Evolutionary conservation across 495 filamentous ascomycete genomes (phyloP).

Genomic region (Saxophila tyrrhenica): DNA sequence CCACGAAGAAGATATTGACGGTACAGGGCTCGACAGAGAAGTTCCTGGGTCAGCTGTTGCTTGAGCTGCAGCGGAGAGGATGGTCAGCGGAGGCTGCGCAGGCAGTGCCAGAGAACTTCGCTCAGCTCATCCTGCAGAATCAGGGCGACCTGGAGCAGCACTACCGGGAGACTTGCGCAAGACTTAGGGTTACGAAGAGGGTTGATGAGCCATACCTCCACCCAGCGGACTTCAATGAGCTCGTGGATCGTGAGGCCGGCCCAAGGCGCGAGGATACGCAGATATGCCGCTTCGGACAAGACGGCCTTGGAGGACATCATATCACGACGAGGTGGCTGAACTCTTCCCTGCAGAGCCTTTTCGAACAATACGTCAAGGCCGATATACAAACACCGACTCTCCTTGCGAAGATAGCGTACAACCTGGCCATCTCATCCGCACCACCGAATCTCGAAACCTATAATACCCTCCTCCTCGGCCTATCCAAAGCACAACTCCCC

Average conservation of each 20-base stretch:
- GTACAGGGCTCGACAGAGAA: conserved; percentile 20
- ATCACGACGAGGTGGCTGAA: conserved; percentile 19
- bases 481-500: conserved; percentile 41
- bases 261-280: background rate
- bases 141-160: background rate
- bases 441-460: conserved; percentile 54
- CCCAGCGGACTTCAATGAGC: background rate
- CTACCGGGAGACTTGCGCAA: background rate
- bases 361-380: background rate
- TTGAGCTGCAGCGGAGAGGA: background rate
- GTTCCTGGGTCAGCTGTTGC: conserved; percentile 17
- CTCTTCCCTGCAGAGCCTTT: conserved; percentile 10
- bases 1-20: conserved; percentile 24
- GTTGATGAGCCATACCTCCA: background rate
- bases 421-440: conserved; percentile 45
- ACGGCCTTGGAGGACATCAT: conserved; percentile 18
- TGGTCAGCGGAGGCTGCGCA: background rate
- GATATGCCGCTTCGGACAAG: conserved; percentile 21
- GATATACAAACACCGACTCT: conserved; percentile 3
- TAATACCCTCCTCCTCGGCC: conserved; percentile 49
- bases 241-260: background rate
- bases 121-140: conserved; percentile 1
- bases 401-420: conserved; percentile 53
- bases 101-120: conserved; percentile 8
- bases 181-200: background rate